Evolutionary conservation across 345 rosid species (phyloP).

Genomic region (Cochlearia excelsa): DNA sequence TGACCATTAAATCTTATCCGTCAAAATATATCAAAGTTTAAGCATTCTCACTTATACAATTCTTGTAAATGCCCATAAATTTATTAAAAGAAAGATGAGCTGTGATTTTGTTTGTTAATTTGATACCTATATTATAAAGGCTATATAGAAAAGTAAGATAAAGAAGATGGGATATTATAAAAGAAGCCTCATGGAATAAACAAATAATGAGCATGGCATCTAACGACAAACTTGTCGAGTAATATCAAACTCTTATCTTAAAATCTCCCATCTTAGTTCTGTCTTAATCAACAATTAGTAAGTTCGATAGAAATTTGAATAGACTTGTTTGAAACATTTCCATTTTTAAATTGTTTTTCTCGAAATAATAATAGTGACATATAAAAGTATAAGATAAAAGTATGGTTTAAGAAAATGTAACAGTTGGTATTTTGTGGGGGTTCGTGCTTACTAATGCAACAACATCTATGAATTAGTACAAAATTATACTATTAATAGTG

Average conservation of each 20-base stretch:
- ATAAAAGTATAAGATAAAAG: background rate
- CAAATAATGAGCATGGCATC: slow-evolving; percentile 17
- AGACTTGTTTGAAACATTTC: background rate
- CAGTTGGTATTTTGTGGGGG: slow-evolving; percentile 15
- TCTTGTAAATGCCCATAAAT: too few relatives aligned
- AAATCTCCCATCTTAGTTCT: slow-evolving; percentile 3
- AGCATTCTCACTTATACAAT: too few relatives aligned
- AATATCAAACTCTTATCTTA: background rate
- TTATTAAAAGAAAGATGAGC: background rate
- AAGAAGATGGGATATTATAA: slow-evolving; percentile 3
- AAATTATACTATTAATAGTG: background rate
- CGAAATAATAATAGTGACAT: background rate
- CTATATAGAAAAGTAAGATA: background rate
- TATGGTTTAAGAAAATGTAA: slow-evolving; percentile 2
- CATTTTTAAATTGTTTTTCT: background rate
- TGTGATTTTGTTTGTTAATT: slow-evolving; percentile 11
- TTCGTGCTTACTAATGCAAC: background rate
- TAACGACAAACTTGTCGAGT: slow-evolving; percentile 21
- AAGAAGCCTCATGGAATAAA: slow-evolving; percentile 27
- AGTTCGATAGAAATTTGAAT: background rate
- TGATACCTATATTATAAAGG: background rate
- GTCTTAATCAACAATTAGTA: background rate
- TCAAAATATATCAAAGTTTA: too few relatives aligned
- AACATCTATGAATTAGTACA: background rate
- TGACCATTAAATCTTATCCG: too few relatives aligned